These are phyloP conservation scores for Kodamaea fungicola DNA, from an alignment of 1,139 yeast genomes.

Conservation along the genomic window DNA sequence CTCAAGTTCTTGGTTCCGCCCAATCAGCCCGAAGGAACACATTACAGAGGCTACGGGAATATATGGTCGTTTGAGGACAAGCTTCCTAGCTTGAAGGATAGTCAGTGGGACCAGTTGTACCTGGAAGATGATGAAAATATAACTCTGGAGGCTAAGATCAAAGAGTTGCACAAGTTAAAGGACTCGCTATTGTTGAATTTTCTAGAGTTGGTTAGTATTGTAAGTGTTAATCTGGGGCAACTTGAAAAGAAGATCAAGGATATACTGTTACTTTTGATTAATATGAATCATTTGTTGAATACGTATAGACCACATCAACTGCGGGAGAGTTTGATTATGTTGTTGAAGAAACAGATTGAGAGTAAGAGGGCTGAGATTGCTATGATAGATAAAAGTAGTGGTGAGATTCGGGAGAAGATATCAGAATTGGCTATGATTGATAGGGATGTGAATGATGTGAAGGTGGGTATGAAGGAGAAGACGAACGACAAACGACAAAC, in stretches of 20 bases:
- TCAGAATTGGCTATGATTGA: constrained; percentile 16
- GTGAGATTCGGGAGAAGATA: constrained; percentile 42
- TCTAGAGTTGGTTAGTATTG: constrained; percentile 70
- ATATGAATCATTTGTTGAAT: constrained; percentile 78
- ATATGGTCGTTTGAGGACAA: constrained; percentile 76
- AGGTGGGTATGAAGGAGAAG: too few species aligned
- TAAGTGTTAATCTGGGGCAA: constrained; percentile 63
- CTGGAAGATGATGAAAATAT: constrained; percentile 42
- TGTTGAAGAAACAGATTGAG: constrained; percentile 62
- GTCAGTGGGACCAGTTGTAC: constrained; percentile 70
- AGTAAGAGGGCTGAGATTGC: constrained; percentile 51
- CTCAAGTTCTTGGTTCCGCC: constrained; percentile 66
- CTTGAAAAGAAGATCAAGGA: constrained; percentile 68
- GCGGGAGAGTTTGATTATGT: constrained; percentile 71
- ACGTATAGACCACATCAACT: constrained; percentile 90
- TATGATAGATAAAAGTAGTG: constrained; percentile 44
- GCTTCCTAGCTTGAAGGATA: constrained; percentile 61
- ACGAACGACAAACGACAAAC: too few species aligned
- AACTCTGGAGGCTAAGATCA: constrained; percentile 52
- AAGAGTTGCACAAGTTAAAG: constrained; percentile 65
- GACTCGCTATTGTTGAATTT: constrained; percentile 69
- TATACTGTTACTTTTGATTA: constrained; percentile 69
- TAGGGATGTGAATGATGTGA: too few species aligned
- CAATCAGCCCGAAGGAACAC: constrained; percentile 51
- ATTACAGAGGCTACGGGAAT: constrained; percentile 77